A percentile compares a stretch with the other conserved stretches of the same genome.
These are phyloP conservation scores for Magnolia sinica DNA, from an alignment of 164 flowering plant species.

Conservation along the genomic window DNA sequence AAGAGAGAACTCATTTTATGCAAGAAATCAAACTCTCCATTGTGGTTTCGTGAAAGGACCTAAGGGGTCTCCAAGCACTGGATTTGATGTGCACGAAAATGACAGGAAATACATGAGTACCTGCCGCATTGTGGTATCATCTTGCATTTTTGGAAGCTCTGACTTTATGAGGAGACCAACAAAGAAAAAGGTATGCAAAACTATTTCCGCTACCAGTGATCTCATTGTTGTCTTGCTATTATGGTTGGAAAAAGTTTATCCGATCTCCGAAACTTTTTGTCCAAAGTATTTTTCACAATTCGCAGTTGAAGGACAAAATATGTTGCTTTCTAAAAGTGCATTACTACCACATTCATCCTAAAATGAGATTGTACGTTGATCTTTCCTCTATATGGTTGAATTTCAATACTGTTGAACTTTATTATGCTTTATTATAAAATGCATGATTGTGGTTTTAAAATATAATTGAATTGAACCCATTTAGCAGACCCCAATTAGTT, in stretches of 20 bases:
- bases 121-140: conserved; percentile 76
- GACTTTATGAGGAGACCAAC: conserved; percentile 88
- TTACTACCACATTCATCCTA: not conserved
- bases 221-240: not conserved
- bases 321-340: not conserved
- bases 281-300: not conserved
- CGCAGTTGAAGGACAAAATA: not conserved
- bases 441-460: too few species aligned
- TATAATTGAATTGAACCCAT: too few species aligned
- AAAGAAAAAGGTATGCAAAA: conserved; percentile 51
- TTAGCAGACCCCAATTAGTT: too few species aligned
- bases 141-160: conserved; percentile 95
- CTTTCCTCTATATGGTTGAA: not conserved
- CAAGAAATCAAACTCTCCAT: conserved; percentile 71
- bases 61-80: conserved; percentile 55
- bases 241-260: not conserved
- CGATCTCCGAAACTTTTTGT: not conserved
- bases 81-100: conserved; percentile 67
- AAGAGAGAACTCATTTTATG: conserved; percentile 75
- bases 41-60: conserved; percentile 90
- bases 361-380: not conserved
- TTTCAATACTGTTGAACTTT: not conserved
- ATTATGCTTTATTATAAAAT: not conserved
- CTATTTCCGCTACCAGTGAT: not conserved
- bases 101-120: conserved; percentile 65